These are phyloP conservation scores for Rhizodiscina lignyota DNA, from an alignment of 495 filamentous ascomycete species.

Conservation along the genomic window DNA sequence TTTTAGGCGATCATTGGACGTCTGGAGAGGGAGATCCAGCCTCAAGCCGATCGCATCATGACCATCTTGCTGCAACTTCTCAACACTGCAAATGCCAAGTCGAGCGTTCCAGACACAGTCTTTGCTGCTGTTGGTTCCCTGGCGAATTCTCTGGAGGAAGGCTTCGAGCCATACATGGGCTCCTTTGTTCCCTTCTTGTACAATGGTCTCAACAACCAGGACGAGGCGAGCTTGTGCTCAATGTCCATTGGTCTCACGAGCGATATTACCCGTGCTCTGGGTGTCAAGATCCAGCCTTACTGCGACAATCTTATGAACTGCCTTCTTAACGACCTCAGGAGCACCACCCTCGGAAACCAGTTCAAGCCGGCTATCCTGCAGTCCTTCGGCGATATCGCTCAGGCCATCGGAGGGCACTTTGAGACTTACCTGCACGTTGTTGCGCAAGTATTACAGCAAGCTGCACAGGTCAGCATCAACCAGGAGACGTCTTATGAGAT, in stretches of 20 bases:
- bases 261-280: slow-evolving; percentile 83
- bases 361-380: slow-evolving; percentile 97
- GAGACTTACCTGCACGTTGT: slow-evolving; percentile 85
- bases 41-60: slow-evolving; percentile 90
- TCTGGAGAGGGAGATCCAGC: slow-evolving; percentile 77
- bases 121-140: slow-evolving; percentile 81
- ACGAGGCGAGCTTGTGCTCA: slow-evolving; percentile 81
- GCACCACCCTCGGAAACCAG: slow-evolving; percentile 67
- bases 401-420: slow-evolving; percentile 83
- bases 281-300: slow-evolving; percentile 76
- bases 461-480: slow-evolving; percentile 57
- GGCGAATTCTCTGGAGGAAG: slow-evolving; percentile 74
- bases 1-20: slow-evolving; percentile 83
- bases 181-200: slow-evolving; percentile 79
- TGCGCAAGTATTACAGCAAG: slow-evolving; percentile 84
- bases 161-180: slow-evolving; percentile 94
- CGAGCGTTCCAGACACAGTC: slow-evolving; percentile 81
- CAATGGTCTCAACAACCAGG: slow-evolving; percentile 84
- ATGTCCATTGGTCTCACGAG: slow-evolving; percentile 97
- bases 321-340: slow-evolving; percentile 72
- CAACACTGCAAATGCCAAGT: slow-evolving; percentile 61
- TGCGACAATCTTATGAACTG: slow-evolving; percentile 98
- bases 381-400: slow-evolving; percentile 94
- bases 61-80: slow-evolving; percentile 67
- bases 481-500: slow-evolving; percentile 69